Evolutionary conservation across 306 rosid species (phyloP).

Genomic region (Sechiopsis laciniata): DNA sequence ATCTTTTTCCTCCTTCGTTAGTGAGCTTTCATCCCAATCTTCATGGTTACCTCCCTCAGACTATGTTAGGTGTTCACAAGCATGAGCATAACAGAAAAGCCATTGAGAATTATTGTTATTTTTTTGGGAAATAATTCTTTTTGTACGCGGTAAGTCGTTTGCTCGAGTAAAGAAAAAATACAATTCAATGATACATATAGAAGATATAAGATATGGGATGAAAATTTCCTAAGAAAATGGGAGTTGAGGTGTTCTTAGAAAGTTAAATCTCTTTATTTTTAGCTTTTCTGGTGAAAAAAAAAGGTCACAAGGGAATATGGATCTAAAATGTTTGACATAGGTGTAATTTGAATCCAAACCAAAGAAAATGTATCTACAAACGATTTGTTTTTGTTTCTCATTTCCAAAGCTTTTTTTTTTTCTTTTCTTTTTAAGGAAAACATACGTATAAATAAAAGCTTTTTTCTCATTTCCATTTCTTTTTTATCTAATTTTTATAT

Average conservation of each 20-base stretch:
- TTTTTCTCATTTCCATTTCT: neutral
- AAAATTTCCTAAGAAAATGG: too few species aligned
- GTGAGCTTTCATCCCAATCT: slow-evolving; percentile 86
- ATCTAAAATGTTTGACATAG: too few species aligned
- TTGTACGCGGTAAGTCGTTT: neutral
- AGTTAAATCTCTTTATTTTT: too few species aligned
- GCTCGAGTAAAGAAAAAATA: too few species aligned
- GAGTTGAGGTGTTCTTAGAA: too few species aligned
- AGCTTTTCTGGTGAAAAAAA: too few species aligned
- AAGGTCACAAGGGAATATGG: too few species aligned
- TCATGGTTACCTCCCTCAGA: slow-evolving; percentile 70
- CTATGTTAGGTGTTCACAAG: slow-evolving; percentile 28
- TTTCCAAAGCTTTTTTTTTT: neutral
- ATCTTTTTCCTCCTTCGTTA: slow-evolving; percentile 86
- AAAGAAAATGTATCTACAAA: neutral
- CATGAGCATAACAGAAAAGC: neutral
- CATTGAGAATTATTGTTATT: neutral
- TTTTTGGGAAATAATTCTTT: neutral
- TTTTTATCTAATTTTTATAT: neutral
- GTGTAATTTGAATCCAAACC: too few species aligned
- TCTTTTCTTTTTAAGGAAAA: neutral
- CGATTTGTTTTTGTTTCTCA: neutral
- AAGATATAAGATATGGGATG: too few species aligned
- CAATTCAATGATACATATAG: too few species aligned
- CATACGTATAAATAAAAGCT: neutral